phyloP scores from a whole-genome alignment of 2,329 filamentous ascomycete genomes.

The Verticillium tricorpus region DNA sequence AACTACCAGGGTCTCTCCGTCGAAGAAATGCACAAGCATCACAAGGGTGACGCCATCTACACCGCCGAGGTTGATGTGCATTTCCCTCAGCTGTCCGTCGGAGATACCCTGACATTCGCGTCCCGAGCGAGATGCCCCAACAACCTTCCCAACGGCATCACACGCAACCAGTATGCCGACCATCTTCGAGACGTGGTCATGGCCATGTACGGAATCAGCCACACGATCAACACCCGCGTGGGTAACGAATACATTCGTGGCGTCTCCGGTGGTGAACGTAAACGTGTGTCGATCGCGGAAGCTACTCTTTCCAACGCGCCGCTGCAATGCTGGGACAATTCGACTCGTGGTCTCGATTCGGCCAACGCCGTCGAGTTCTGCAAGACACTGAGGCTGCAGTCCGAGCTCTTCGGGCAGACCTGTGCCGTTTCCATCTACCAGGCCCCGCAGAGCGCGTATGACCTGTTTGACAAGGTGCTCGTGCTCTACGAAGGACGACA shows the following conservation, averaged over 20 bases:
- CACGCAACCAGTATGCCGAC: slow-evolving; percentile 33
- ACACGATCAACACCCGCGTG: slow-evolving; percentile 49
- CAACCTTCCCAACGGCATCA: slow-evolving; percentile 40
- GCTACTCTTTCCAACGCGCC: slow-evolving; percentile 22
- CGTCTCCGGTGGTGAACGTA: slow-evolving; percentile 48
- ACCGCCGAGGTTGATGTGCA: slow-evolving; percentile 61
- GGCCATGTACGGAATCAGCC: slow-evolving; percentile 48
- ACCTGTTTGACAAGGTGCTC: slow-evolving; percentile 55
- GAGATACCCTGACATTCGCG: slow-evolving; percentile 56
- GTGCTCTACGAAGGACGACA: slow-evolving; percentile 58
- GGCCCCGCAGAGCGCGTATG: slow-evolving; percentile 60
- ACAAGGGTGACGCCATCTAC: slow-evolving; percentile 59
- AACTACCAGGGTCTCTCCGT: slow-evolving; percentile 60
- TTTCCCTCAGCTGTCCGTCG: slow-evolving; percentile 54
- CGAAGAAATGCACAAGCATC: slow-evolving; percentile 51
- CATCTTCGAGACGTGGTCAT: slow-evolving; percentile 48
- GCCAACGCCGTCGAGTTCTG: slow-evolving; percentile 51
- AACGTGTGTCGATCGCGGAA: slow-evolving; percentile 30
- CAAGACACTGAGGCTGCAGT: slow-evolving; percentile 43
- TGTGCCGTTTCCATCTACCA: slow-evolving; percentile 57
- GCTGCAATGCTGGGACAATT: slow-evolving; percentile 33
- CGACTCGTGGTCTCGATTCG: slow-evolving; percentile 46
- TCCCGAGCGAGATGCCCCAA: slow-evolving; percentile 47
- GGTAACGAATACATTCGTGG: slow-evolving; percentile 51
- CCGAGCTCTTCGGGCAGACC: slow-evolving; percentile 42